Base-by-base conservation (phyloP, 805 yeast genomes). In the Cyberlindnera bimundalis region DNA sequence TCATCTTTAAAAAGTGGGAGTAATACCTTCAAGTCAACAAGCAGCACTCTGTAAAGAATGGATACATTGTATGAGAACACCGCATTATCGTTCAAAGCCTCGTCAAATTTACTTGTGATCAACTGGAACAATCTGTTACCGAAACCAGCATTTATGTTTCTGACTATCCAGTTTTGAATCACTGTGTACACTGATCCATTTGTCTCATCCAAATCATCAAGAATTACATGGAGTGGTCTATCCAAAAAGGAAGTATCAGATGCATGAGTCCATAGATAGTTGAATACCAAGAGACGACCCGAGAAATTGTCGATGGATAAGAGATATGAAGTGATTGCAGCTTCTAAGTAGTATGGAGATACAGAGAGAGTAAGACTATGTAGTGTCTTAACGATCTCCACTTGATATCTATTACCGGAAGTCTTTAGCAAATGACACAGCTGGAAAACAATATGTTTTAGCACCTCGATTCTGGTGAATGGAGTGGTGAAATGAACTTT, bases 261-360 rank as follows among this genome's bases (percentile, higher is more conserved):
- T 0, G 91, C 73, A 51, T 85, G 91, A 3, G 71, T 69, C 97
- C 97, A 91, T 5, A 90, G 57, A 8, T 77, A 71, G 37, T 78
- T 71, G 47, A 87, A 74, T 0, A 84, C 82, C 14, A 66, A 59
- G 1, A 82, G 60, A 44, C 79, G 67, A 14, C 68, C 61, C 6
- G 61, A 56, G 16, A 70, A 61, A 26, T 55, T 56, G 6, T 61
- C 46, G 6, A 67, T 58, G 4, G 69, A 56, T 12, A 80, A 53
- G 23, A 86, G 70, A 34, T 78, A 68, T 2, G 74, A 66, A 0
- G 86, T 66, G 3, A 90, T 47, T 0, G 87, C 84, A 1, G 95
- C 91, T 52, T 89, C 95, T 19, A 89, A 71, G 45, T 75, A 73
- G 34, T 73, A 63, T 2, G 71, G 53, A 12, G 77, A 76, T 19